These are phyloP conservation scores for Nicotiana obtusifolia DNA, from an alignment of 257 asterid genomes.

Conservation along the genomic window DNA sequence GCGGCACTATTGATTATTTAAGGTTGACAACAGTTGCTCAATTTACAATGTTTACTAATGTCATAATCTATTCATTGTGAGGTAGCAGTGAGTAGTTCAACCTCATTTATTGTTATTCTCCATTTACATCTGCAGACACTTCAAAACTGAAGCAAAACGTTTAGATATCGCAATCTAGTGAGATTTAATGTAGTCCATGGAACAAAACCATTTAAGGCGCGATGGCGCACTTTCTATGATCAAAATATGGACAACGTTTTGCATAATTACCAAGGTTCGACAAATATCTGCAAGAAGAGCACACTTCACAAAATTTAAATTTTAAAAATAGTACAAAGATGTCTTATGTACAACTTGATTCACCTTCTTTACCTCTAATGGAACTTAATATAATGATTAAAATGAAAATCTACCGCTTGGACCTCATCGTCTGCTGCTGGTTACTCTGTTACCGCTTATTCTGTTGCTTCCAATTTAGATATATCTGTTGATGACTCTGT, in stretches of 20 bases:
- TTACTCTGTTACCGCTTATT: not conserved
- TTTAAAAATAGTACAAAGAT: not conserved
- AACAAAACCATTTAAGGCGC: not conserved
- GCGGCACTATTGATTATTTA: not conserved
- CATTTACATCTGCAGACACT: not conserved
- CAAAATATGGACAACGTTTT: not conserved
- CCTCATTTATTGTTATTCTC: not conserved
- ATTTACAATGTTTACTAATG: not conserved
- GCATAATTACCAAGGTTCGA: not conserved
- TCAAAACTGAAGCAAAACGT: not conserved
- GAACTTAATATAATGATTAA: not conserved
- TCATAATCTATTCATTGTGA: not conserved
- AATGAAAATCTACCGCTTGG: not conserved
- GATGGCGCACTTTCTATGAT: not conserved
- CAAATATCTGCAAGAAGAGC: not conserved
- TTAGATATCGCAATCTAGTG: not conserved
- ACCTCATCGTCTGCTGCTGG: not conserved
- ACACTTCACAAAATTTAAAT: not conserved
- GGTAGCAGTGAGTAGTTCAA: not conserved
- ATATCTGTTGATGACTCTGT: constrained; percentile 17
- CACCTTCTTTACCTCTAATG: not conserved
- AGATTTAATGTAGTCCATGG: not conserved
- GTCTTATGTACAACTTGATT: not conserved
- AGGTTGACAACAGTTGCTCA: not conserved
- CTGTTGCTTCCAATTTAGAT: not conserved